Base-by-base conservation (phyloP, 495 filamentous ascomycete genomes). In the Sordaria brevicollis region DNA sequence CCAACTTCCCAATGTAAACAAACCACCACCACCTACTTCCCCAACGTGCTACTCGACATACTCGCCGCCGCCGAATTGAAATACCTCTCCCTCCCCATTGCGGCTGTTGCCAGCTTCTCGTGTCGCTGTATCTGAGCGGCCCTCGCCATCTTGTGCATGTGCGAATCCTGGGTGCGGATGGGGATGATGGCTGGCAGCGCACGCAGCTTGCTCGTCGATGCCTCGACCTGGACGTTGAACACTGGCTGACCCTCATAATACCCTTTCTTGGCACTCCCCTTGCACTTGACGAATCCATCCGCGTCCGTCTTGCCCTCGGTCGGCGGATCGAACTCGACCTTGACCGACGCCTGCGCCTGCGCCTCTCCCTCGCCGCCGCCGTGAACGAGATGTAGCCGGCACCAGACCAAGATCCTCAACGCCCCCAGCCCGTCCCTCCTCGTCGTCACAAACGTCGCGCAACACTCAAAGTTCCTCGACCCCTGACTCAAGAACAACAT, bases 401-500 rank as follows among this genome's bases (percentile, higher is more conserved):
- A 62, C 25, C 49, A 31, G 7, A 62, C 49, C 49, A 33, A 62
- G 25, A 62, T 62, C 49, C 49, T 62, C 3, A 31, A 31, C 25
- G 49, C 49, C 13, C 49, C 49, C 25, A 62, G 33, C 5, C 49
- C 49, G 49, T 62, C 25, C 49, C 15, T 62, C 6, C 25, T 31
- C 49, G 49, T 31, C 6, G 25, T 62, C 6, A 31, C 25, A 25
- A 62, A 62, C 17, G 10, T 3, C 13, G 49, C 49, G 25, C 49
- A 62, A 31, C 49, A 62, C 33, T 62, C 11, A 8, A 75, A 71
- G 5, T 70, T 19, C 0, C 65, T 25, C 65, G 39, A 49, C 17
- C 72, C 74, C 49, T 73, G 68, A 13, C 68, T 74, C 43, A 72
- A 65, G 34, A 72, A 76, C 66, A 72, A 9, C 10, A 2, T 33